Evolutionary conservation across 2,329 filamentous ascomycete species (phyloP), one percentile per base, ranked within the genome.

Genomic region (Pseudophaeomoniella oleicola): DNA sequence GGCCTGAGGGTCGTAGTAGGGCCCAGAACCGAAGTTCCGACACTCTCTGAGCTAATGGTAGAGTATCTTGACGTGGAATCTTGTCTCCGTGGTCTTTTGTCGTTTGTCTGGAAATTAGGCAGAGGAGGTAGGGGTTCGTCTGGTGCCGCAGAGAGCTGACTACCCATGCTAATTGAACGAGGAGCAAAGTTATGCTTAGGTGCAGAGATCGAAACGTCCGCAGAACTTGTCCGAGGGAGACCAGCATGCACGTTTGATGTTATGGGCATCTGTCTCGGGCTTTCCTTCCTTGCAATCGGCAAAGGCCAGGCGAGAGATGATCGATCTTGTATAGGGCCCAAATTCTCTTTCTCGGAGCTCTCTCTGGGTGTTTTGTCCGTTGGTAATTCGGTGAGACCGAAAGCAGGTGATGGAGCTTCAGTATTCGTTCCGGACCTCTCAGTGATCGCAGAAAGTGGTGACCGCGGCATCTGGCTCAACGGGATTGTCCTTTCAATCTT

Each of bases 21-120:
- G 17, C n/a, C 54, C 16, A 58, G 37, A 29, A 58, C 58, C 2
- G 56, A 58, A 37, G 55, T 59, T 39, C 57, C 54, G 3, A 53
- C 56, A 2, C 54, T 59, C 35, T 57, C 56, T 1, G 58, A 39
- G 35, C 56, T 59, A 40, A 56, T 42, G 1, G 53, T 55, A 10
- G 56, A 59, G 29, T 55, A 45, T 3, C 55, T 48, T 43, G 52
- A 47, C 3, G 46, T 37, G 3, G 54, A 58, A 37, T 57, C 55
- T 30, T 57, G 55, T 38, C 49, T 50, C 16, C 53, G 46, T 11
- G 57, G 47, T 19, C 48, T 51, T 37, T 56, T 52, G 22, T 54
- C 45, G 30, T 53, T 52, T n/a, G 47, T 46, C 13, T 46, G 47
- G 38, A 48, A 43, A 3, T 53, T 48, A 1, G 57, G 58, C 19